These are phyloP conservation scores for Phlyctochytrium arcticum DNA, from an alignment of 192 early-diverging fungal species.

Conservation along the genomic window DNA sequence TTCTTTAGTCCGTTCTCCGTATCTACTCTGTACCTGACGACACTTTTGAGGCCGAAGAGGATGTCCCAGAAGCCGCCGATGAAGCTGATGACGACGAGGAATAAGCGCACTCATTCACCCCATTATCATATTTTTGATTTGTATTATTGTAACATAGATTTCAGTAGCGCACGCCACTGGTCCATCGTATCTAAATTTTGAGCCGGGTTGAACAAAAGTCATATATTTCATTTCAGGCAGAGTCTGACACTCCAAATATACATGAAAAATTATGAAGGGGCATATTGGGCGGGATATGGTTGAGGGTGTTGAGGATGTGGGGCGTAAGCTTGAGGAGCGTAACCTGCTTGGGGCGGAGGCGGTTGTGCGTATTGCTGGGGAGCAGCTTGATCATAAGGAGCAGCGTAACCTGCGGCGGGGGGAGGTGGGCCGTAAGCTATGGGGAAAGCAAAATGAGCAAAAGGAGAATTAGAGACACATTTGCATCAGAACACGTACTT, in stretches of 20 bases:
- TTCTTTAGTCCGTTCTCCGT: constrained; percentile 60
- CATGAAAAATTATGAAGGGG: too few relatives aligned
- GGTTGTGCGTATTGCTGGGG: neutral
- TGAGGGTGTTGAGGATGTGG: neutral
- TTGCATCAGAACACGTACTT: neutral
- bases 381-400: neutral
- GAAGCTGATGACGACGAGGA: constrained; percentile 29
- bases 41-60: constrained; percentile 59
- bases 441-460: too few relatives aligned
- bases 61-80: constrained; percentile 41
- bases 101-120: neutral
- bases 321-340: neutral
- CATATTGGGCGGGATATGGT: too few relatives aligned
- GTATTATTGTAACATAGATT: too few relatives aligned
- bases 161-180: too few relatives aligned
- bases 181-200: too few relatives aligned
- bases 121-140: neutral
- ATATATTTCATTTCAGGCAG: too few relatives aligned
- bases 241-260: too few relatives aligned
- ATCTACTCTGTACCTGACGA: constrained; percentile 74
- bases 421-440: neutral
- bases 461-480: too few relatives aligned
- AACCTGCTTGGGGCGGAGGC: neutral
- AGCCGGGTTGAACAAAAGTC: too few relatives aligned
- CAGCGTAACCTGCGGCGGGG: neutral